Percentiles rank a stretch among this genome's conserved stretches.
Evolutionary conservation across 306 rosid species (phyloP).

Genomic region (Trifolium pratense): DNA sequence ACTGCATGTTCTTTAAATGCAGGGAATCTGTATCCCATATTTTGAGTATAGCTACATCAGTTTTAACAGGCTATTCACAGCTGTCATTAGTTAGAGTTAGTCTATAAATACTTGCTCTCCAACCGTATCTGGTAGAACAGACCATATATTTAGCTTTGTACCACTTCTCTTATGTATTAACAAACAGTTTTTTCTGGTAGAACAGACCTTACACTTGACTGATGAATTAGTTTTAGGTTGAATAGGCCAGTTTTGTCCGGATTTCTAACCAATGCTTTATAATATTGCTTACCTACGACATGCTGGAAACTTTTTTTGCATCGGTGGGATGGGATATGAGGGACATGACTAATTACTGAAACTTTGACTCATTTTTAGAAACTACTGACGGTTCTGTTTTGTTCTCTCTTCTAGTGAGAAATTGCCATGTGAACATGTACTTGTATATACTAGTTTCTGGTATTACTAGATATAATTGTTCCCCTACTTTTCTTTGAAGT

Average conservation of each 20-base stretch:
- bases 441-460: conserved; percentile 20
- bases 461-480: background rate
- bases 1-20: background rate
- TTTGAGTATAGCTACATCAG: background rate
- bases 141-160: no score
- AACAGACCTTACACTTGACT: background rate
- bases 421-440: background rate
- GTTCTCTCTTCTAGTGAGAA: background rate
- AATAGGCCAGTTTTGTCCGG: background rate
- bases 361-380: background rate
- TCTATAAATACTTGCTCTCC: background rate
- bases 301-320: background rate
- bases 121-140: background rate
- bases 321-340: background rate
- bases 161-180: no score
- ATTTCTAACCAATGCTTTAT: conserved; percentile 9
- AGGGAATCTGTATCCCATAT: background rate
- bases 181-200: no score
- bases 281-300: background rate
- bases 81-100: background rate
- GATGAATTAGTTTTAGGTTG: background rate
- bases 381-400: background rate
- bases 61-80: background rate
- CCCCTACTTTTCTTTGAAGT: background rate
- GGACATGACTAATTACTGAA: background rate